These are phyloP conservation scores for Phoenix roebelenii DNA, from an alignment of 176 grass and related monocot genomes.

Conservation along the genomic window DNA sequence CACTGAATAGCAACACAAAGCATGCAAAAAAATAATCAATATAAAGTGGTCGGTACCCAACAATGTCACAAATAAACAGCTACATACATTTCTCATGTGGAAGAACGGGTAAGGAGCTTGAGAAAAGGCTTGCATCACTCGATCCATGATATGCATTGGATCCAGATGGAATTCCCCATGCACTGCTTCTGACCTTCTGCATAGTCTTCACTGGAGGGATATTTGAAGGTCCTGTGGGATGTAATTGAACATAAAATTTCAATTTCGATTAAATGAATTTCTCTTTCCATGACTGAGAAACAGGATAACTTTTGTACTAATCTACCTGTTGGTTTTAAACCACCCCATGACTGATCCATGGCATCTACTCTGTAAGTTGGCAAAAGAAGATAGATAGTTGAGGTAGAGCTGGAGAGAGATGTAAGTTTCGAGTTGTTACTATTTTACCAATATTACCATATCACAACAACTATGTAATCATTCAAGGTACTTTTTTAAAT, in stretches of 20 bases:
- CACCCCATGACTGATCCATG: constrained; percentile 31
- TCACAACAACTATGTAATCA: too few species aligned
- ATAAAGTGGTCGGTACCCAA: not conserved
- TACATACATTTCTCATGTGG: constrained; percentile 53
- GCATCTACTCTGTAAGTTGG: not conserved
- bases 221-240: constrained; percentile 22
- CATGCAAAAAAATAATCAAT: not conserved
- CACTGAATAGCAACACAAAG: constrained; percentile 19
- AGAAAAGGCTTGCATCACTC: constrained; percentile 65
- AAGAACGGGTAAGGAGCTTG: constrained; percentile 72
- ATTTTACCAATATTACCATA: too few species aligned
- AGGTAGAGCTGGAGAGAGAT: not conserved
- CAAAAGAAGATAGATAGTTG: not conserved
- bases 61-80: not conserved
- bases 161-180: constrained; percentile 21
- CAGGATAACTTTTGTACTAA: not conserved
- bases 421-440: not conserved
- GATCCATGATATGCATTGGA: constrained; percentile 17
- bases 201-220: constrained; percentile 19
- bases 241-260: not conserved
- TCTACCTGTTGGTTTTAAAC: constrained; percentile 30
- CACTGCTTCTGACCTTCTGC: constrained; percentile 22
- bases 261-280: constrained; percentile 1
- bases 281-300: not conserved
- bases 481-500: too few species aligned